Evolutionary conservation across 768 basidiomycete species (phyloP).

Genomic region (Suillus clintonianus): DNA sequence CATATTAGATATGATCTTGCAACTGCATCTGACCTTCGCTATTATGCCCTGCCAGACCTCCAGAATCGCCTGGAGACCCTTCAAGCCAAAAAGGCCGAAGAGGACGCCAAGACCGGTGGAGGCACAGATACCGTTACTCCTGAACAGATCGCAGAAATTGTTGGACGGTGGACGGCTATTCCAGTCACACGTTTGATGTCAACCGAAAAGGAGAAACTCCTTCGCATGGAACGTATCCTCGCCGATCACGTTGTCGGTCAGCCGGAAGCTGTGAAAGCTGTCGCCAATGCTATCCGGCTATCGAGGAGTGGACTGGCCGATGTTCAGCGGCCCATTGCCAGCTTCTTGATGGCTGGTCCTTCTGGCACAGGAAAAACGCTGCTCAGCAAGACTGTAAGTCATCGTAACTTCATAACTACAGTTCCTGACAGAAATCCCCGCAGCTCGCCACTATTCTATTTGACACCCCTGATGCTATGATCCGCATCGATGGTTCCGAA

Average conservation of each 20-base stretch:
- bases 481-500: slow-evolving; percentile 90
- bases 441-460: slow-evolving; percentile 89
- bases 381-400: slow-evolving; percentile 81
- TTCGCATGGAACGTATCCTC: slow-evolving; percentile 85
- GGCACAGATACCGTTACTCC: slow-evolving; percentile 75
- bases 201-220: slow-evolving; percentile 87
- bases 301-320: slow-evolving; percentile 94
- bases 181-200: slow-evolving; percentile 86
- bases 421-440: slow-evolving; percentile 10
- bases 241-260: slow-evolving; percentile 84
- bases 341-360: slow-evolving; percentile 91
- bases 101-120: slow-evolving; percentile 52
- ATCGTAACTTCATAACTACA: not conserved
- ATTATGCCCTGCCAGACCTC: slow-evolving; percentile 90
- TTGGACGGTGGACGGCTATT: slow-evolving; percentile 90
- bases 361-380: slow-evolving; percentile 91
- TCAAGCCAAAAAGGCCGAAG: slow-evolving; percentile 73
- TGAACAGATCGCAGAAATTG: slow-evolving; percentile 93
- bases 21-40: slow-evolving; percentile 85
- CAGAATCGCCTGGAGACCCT: slow-evolving; percentile 69
- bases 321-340: slow-evolving; percentile 84
- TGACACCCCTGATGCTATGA: slow-evolving; percentile 89
- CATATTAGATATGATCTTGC: slow-evolving; percentile 61
- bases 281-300: slow-evolving; percentile 90
- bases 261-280: slow-evolving; percentile 86